phyloP scores from a whole-genome alignment of 441 rosid genomes.

The Jatropha multifida region DNA sequence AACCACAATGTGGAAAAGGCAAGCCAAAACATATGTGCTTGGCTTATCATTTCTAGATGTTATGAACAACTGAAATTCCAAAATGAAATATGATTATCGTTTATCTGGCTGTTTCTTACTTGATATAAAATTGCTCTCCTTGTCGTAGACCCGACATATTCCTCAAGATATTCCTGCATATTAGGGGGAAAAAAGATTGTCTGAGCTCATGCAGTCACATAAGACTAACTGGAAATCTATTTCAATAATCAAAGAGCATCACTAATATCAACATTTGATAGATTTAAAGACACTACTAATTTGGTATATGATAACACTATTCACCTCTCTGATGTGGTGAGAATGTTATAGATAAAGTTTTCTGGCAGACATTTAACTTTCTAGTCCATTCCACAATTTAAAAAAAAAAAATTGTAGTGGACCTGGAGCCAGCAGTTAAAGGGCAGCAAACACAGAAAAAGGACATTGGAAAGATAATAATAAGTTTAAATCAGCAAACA shows the following conservation, averaged over 20 bases:
- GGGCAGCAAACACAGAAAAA: no score
- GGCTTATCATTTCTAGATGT: neutral
- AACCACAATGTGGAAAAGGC: neutral
- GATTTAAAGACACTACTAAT: neutral
- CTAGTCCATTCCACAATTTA: no score
- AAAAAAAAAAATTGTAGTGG: no score
- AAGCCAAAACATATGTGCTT: neutral
- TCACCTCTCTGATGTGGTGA: neutral
- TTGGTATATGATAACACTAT: neutral
- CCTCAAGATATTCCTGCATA: constrained; percentile 90
- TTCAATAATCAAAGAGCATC: neutral
- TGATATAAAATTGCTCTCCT: constrained; percentile 72
- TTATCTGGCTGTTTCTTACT: constrained; percentile 39
- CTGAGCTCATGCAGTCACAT: constrained; percentile 6
- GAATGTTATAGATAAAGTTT: neutral
- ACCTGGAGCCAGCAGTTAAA: no score
- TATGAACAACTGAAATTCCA: neutral
- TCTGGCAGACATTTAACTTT: no score
- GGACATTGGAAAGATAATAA: no score
- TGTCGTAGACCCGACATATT: constrained; percentile 53
- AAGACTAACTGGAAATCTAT: neutral
- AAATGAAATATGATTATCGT: constrained; percentile 6
- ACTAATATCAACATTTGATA: neutral
- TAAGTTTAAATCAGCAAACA: neutral
- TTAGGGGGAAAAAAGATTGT: constrained; percentile 13